A percentile compares a stretch with the other conserved stretches of the same genome.
These are phyloP conservation scores for Pleurotus ostreatus DNA, from an alignment of 768 basidiomycete genomes.

Conservation along the genomic window DNA sequence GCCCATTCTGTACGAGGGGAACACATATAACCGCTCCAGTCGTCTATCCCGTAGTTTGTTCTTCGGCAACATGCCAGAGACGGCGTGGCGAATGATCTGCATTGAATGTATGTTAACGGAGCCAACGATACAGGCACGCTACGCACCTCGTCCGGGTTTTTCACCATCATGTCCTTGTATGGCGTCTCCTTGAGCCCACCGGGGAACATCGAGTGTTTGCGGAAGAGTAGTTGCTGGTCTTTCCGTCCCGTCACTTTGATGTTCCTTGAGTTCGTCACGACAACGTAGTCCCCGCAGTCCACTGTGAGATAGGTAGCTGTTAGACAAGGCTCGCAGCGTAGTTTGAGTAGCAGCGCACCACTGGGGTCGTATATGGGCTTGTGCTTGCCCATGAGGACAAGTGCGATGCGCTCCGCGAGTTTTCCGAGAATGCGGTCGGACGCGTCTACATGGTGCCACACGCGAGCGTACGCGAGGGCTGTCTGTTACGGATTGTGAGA, in stretches of 20 bases:
- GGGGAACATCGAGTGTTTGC: constrained; percentile 88
- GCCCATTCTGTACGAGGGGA: constrained; percentile 75
- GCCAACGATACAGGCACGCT: too few relatives aligned
- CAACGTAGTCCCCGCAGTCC: constrained; percentile 97
- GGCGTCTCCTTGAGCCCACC: constrained; percentile 92
- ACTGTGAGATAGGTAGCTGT: constrained; percentile 38
- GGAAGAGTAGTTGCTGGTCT: constrained; percentile 79
- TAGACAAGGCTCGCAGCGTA: not conserved
- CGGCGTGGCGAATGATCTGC: constrained; percentile 93
- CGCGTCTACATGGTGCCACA: constrained; percentile 96
- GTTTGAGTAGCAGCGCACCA: constrained; percentile 42
- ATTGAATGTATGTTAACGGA: not conserved
- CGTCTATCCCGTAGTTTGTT: constrained; percentile 91
- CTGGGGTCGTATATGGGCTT: constrained; percentile 95
- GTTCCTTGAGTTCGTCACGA: constrained; percentile 85
- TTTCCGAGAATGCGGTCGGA: constrained; percentile 90
- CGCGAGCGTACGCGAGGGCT: constrained; percentile 89
- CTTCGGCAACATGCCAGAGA: constrained; percentile 98
- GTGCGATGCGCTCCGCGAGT: constrained; percentile 89
- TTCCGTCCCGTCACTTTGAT: constrained; percentile 90
- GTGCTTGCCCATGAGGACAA: constrained; percentile 98
- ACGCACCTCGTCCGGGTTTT: constrained; percentile 86
- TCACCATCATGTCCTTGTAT: constrained; percentile 78
- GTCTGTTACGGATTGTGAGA: constrained; percentile 51
- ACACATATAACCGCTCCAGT: constrained; percentile 85